Evolutionary conservation across 2,329 filamentous ascomycete species (phyloP), one percentile per base, ranked within the genome.

Genomic region (Colletotrichum brevisporum): DNA sequence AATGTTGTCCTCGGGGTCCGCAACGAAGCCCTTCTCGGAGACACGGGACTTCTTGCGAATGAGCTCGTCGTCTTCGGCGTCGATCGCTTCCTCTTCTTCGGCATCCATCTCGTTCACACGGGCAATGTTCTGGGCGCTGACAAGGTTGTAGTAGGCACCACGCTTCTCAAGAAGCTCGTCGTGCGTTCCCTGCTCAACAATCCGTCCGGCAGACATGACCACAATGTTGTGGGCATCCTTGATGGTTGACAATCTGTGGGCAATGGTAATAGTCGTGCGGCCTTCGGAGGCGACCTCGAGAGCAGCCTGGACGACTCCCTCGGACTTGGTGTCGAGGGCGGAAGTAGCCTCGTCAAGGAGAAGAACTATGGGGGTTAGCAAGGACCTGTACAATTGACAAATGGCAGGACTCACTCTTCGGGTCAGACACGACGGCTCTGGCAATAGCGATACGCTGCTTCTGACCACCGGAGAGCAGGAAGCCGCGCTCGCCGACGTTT

Each of bases 371-470:
- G 54, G 24, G 63, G 74, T 73, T 65, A 50, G 70, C 12, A n/a
- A 36, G 15, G 36, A 31, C 13, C 74, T 72, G 60, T 74, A 5
- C 3, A 0, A 9, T 5, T 26, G 16, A 6, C 24, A 27, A 2
- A 57, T 8, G 57, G 67, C 50, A 55, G 51, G 16, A 76, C 83
- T 78, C 74, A 85, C 83, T 91, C 83, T 95, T 97, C 0, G 95
- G 95, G 74, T 98, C 93, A 18, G 92, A 95, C 36, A 98, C 94
- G 65, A 98, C 89, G 47, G 95, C 95, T 76, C 94, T 88, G 8
- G 95, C 94, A 79, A 98, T 98, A 13, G 95, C 95, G 76, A 98
- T 97, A 74, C 96, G 93, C 81, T 98, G 96, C 80, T 98, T 97
- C 81, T 99, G 96, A 43, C 96, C 96, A 78, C 96, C 96, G 63